Evolutionary conservation across 495 filamentous ascomycete species (phyloP).

Genomic region (Penicillium paradoxum): DNA sequence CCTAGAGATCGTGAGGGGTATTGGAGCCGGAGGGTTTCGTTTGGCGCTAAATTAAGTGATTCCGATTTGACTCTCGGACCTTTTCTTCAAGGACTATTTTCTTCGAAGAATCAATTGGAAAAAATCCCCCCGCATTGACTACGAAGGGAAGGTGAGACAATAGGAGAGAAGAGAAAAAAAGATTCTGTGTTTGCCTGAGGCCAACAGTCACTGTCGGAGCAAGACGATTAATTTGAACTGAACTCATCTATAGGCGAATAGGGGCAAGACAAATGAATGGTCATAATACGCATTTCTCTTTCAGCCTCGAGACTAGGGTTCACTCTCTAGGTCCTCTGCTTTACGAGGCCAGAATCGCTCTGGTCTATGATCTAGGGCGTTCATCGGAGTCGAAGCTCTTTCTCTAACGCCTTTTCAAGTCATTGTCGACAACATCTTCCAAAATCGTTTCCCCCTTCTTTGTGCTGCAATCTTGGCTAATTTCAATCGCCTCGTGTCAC

Average conservation of each 20-base stretch:
- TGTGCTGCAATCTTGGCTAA: slow-evolving; percentile 35
- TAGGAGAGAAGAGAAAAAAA: too few species aligned
- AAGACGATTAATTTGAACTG: too few species aligned
- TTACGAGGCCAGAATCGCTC: neutral
- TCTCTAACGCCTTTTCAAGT: slow-evolving; percentile 20
- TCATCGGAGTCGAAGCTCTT: too few species aligned
- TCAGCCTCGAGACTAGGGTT: too few species aligned
- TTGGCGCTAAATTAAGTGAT: slow-evolving; percentile 1
- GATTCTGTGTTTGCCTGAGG: too few species aligned
- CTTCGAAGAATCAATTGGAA: too few species aligned
- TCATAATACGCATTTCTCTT: too few species aligned
- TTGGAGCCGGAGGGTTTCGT: slow-evolving; percentile 16
- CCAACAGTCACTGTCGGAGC: too few species aligned
- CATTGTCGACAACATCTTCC: slow-evolving; percentile 41
- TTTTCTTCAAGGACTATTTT: neutral
- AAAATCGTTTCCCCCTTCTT: slow-evolving; percentile 36
- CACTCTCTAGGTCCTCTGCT: too few species aligned
- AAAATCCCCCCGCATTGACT: too few species aligned
- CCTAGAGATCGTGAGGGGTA: slow-evolving; percentile 4
- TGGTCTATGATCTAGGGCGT: neutral
- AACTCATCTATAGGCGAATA: neutral
- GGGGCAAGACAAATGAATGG: too few species aligned
- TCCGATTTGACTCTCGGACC: slow-evolving; percentile 12
- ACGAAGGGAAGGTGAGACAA: too few species aligned
- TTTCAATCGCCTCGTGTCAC: slow-evolving; percentile 32